phyloP scores from a whole-genome alignment of 23 red algal species.

The Agarophyton chilense region DNA sequence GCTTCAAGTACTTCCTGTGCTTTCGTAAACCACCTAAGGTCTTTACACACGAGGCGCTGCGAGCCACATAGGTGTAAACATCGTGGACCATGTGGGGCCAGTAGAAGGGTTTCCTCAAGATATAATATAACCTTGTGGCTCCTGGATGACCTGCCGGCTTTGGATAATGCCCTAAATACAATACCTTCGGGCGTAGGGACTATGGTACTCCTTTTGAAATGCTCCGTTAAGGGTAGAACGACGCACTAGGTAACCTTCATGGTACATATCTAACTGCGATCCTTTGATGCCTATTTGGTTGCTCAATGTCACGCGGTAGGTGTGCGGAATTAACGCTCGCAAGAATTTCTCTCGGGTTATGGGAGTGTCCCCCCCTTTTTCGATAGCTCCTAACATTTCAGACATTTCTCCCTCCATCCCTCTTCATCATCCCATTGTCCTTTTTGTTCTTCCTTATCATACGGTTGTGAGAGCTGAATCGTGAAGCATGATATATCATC shows the following conservation, averaged over 20 bases:
- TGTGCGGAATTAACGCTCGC: neutral
- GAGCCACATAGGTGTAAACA: neutral
- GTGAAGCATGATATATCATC: neutral
- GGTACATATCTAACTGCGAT: neutral
- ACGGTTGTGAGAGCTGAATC: neutral
- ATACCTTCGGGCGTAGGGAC: too few relatives aligned
- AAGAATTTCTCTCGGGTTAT: too few relatives aligned
- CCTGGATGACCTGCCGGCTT: neutral
- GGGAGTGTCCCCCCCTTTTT: too few relatives aligned
- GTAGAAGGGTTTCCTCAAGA: neutral
- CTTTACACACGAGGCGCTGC: neutral
- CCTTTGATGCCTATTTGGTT: neutral
- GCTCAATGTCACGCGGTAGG: neutral
- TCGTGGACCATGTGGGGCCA: conserved; percentile 27
- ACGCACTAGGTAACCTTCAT: neutral
- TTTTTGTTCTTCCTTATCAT: too few relatives aligned
- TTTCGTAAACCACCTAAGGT: neutral
- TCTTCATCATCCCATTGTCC: too few relatives aligned
- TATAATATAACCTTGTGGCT: neutral
- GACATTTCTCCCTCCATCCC: too few relatives aligned
- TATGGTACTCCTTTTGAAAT: neutral
- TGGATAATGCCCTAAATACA: neutral
- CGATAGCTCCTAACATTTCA: too few relatives aligned
- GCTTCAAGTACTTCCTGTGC: conserved; percentile 13
- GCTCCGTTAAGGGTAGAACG: neutral